Conservation (phyloP, 495 filamentous ascomycete species). For the Annulohypoxylon moriforme region DNA sequence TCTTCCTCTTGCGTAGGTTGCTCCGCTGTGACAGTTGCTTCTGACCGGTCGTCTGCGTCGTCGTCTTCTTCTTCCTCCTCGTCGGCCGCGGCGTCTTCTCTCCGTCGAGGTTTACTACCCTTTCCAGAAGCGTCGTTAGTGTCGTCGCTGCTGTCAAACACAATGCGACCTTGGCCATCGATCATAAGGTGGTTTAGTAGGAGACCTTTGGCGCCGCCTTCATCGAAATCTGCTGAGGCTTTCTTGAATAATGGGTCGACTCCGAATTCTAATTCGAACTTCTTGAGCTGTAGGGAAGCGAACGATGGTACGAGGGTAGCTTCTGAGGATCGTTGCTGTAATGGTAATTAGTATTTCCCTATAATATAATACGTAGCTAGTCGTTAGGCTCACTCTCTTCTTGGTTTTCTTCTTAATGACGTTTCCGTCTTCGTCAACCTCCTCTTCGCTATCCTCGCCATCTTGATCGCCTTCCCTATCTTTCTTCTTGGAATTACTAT, state of each 20-base stretch:
- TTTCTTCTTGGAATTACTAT: conserved; percentile 84
- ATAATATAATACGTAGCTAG: not conserved
- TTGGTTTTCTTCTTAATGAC: conserved; percentile 77
- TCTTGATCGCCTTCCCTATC: conserved; percentile 70
- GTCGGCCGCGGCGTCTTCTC: conserved; percentile 56
- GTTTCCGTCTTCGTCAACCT: conserved; percentile 81
- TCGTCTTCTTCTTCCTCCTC: conserved; percentile 64
- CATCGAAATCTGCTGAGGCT: conserved; percentile 96
- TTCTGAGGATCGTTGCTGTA: conserved; percentile 82
- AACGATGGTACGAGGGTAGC: conserved; percentile 91
- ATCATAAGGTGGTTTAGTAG: conserved; percentile 95
- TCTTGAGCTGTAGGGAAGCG: conserved; percentile 89
- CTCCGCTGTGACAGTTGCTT: conserved; percentile 52
- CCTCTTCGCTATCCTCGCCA: conserved; percentile 80
- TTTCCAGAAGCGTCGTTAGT: conserved; percentile 69
- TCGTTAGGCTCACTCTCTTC: conserved; percentile 58
- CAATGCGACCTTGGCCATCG: conserved; percentile 88
- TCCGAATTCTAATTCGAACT: conserved; percentile 95
- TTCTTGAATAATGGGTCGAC: conserved; percentile 99
- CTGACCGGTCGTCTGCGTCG: conserved; percentile 54
- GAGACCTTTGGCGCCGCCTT: conserved; percentile 96
- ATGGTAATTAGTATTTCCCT: conserved; percentile 13
- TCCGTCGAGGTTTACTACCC: conserved; percentile 52
- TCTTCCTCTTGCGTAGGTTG: conserved; percentile 63
- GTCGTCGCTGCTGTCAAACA: conserved; percentile 98